These are phyloP conservation scores for Balansia obtecta DNA, from an alignment of 2,329 filamentous ascomycete species.

Conservation along the genomic window DNA sequence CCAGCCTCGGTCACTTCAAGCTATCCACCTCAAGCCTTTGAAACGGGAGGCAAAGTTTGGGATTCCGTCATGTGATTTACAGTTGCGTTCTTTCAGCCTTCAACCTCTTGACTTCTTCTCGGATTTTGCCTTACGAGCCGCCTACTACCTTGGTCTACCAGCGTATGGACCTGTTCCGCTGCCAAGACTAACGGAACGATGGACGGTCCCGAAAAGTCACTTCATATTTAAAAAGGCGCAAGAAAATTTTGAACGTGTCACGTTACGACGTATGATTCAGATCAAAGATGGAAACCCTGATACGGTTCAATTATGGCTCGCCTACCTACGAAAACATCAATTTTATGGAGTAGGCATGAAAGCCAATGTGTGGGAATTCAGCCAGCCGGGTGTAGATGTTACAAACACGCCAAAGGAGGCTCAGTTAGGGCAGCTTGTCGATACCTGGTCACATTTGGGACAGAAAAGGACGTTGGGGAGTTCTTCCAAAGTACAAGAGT, in stretches of 20 bases:
- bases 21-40: slow-evolving; percentile 74
- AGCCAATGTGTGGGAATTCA: slow-evolving; percentile 89
- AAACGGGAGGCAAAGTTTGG: slow-evolving; percentile 63
- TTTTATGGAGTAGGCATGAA: slow-evolving; percentile 99
- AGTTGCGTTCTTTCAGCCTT: slow-evolving; percentile 80
- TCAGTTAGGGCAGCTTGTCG: slow-evolving; percentile 24
- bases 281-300: slow-evolving; percentile 87
- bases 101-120: slow-evolving; percentile 88
- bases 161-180: slow-evolving; percentile 78
- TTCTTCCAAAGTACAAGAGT: slow-evolving; percentile 43
- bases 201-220: slow-evolving; percentile 80
- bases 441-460: slow-evolving; percentile 44
- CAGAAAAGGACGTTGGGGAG: slow-evolving; percentile 37
- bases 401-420: slow-evolving; percentile 14
- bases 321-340: slow-evolving; percentile 81
- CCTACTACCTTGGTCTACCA: slow-evolving; percentile 83
- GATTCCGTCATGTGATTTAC: slow-evolving; percentile 78
- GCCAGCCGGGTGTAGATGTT: slow-evolving; percentile 43
- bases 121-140: slow-evolving; percentile 88
- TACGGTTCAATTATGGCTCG: slow-evolving; percentile 81
- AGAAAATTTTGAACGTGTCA: slow-evolving; percentile 94
- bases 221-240: slow-evolving; percentile 97
- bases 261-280: slow-evolving; percentile 73
- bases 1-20: slow-evolving; percentile 69
- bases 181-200: slow-evolving; percentile 77